Evolutionary conservation across 352 stramenopile genomes (phyloP).

Genomic region (Pythium coloratum): DNA sequence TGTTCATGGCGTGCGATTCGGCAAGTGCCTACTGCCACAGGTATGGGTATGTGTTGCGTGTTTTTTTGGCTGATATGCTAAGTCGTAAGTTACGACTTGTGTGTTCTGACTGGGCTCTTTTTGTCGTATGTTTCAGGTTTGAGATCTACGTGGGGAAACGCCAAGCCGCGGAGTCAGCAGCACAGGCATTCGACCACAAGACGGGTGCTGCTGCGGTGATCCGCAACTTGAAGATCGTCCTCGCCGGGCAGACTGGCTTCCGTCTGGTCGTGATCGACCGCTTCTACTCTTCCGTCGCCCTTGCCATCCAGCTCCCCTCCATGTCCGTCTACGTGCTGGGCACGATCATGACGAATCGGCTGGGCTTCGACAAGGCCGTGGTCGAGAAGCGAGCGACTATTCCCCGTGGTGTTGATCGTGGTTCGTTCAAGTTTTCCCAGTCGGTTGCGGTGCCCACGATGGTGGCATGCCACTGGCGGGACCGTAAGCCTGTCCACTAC

Average conservation of each 20-base stretch:
- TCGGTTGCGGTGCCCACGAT: slow-evolving; percentile 14
- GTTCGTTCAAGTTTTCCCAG: slow-evolving; percentile 21
- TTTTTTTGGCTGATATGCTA: slow-evolving; percentile 4
- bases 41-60: slow-evolving; percentile 3
- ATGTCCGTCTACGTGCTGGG: slow-evolving; percentile 32
- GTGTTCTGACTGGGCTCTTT: neutral
- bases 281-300: slow-evolving; percentile 28
- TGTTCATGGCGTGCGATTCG: slow-evolving; percentile 36
- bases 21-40: slow-evolving; percentile 16
- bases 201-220: slow-evolving; percentile 26
- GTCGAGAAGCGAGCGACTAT: slow-evolving; percentile 10
- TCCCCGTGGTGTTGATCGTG: slow-evolving; percentile 19
- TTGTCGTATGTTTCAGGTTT: slow-evolving; percentile 18
- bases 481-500: slow-evolving; percentile 34
- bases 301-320: slow-evolving; percentile 23
- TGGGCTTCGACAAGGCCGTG: slow-evolving; percentile 16
- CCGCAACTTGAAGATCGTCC: slow-evolving; percentile 24
- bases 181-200: slow-evolving; percentile 25
- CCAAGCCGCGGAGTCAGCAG: neutral
- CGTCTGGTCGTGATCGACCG: slow-evolving; percentile 24
- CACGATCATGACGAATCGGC: slow-evolving; percentile 26
- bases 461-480: slow-evolving; percentile 28
- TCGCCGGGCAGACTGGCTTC: neutral
- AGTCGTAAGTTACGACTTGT: slow-evolving; percentile 6
- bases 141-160: slow-evolving; percentile 18